phyloP scores from a whole-genome alignment of 2,329 filamentous ascomycete species.

The Delphinella strobiligena region DNA sequence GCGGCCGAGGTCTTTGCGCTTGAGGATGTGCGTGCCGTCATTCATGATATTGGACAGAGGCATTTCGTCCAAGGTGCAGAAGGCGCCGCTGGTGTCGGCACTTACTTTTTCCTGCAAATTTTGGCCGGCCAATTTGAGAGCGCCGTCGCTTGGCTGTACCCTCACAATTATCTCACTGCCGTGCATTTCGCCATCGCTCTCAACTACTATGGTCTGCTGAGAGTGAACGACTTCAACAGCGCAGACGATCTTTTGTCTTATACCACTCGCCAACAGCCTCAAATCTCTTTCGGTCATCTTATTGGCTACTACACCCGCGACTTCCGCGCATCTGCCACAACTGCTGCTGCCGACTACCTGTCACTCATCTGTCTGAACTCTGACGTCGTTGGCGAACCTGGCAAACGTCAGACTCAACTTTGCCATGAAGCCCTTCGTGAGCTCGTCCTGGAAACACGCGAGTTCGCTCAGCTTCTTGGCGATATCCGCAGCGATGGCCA shows the following conservation, averaged over 20 bases:
- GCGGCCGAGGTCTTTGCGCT: conserved; percentile 52
- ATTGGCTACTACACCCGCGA: conserved; percentile 91
- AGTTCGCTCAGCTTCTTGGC: conserved; percentile 87
- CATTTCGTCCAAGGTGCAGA: conserved; percentile 80
- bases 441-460: conserved; percentile 88
- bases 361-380: conserved; percentile 83
- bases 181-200: conserved; percentile 90
- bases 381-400: conserved; percentile 63
- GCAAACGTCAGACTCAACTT: conserved; percentile 63
- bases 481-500: conserved; percentile 80
- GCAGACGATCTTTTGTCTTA: conserved; percentile 56
- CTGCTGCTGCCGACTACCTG: conserved; percentile 87
- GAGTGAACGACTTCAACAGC: conserved; percentile 69
- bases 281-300: conserved; percentile 90
- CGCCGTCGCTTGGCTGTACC: conserved; percentile 81
- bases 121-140: conserved; percentile 89
- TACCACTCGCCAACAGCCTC: conserved; percentile 57
- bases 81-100: conserved; percentile 67
- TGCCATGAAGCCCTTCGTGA: conserved; percentile 91
- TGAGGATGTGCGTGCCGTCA: conserved; percentile 62
- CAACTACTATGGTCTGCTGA: conserved; percentile 77
- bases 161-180: conserved; percentile 82
- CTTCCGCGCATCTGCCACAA: conserved; percentile 82
- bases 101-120: conserved; percentile 87
- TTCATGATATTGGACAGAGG: conserved; percentile 78